Evolutionary conservation across 2,329 filamentous ascomycete genomes (phyloP).

Genomic region (Sporothrix brunneoviolacea): DNA sequence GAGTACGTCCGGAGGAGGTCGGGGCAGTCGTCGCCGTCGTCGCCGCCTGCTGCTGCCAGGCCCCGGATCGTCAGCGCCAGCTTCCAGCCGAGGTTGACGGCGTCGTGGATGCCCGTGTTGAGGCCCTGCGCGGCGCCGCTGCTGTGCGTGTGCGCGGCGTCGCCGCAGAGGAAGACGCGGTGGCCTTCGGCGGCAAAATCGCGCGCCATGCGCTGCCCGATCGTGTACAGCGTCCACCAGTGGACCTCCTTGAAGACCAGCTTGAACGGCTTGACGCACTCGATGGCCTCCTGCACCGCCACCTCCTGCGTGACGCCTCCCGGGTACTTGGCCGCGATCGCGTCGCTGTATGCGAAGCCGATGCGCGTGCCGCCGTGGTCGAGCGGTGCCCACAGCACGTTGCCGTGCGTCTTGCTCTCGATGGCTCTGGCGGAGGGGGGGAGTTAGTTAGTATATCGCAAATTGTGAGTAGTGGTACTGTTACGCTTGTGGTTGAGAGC

Average conservation of each 20-base stretch:
- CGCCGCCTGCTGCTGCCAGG: too few species aligned
- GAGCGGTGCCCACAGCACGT: conserved; percentile 47
- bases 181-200: conserved; percentile 49
- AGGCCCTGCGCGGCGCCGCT: conserved; percentile 58
- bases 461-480: too few species aligned
- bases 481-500: too few species aligned
- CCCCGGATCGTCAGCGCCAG: conserved; percentile 27
- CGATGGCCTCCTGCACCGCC: conserved; percentile 44
- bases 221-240: conserved; percentile 49
- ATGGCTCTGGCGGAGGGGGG: conserved; percentile 27
- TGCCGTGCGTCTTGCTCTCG: conserved; percentile 45
- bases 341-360: conserved; percentile 44
- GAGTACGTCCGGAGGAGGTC: conserved; percentile 33
- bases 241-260: conserved; percentile 34
- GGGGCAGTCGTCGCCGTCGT: too few species aligned
- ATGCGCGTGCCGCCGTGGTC: conserved; percentile 48
- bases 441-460: too few species aligned
- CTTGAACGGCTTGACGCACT: conserved; percentile 34
- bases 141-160: conserved; percentile 49
- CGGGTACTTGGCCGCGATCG: conserved; percentile 30
- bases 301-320: conserved; percentile 38
- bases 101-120: conserved; percentile 52
- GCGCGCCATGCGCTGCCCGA: conserved; percentile 53
- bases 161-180: conserved; percentile 40
- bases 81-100: conserved; percentile 44